These are phyloP conservation scores for Solanum pimpinellifolium DNA, from an alignment of 257 asterid species.

Conservation along the genomic window DNA sequence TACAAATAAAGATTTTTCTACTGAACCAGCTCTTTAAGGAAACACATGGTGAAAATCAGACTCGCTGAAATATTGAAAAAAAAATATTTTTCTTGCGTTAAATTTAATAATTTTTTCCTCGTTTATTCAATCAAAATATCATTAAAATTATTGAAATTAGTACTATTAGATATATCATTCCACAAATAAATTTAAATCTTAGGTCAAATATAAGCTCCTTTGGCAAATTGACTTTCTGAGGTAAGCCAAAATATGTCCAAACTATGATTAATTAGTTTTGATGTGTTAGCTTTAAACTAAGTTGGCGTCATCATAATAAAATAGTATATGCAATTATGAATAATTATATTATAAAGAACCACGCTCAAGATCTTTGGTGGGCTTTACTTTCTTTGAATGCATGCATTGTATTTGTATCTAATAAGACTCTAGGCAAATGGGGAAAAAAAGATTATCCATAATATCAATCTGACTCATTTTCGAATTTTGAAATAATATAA, in stretches of 20 bases:
- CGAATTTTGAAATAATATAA: neutral
- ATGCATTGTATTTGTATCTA: neutral
- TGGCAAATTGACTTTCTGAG: neutral
- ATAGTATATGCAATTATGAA: neutral
- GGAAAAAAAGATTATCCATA: neutral
- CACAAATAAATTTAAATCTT: neutral
- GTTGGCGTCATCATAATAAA: neutral
- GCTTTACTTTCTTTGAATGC: neutral
- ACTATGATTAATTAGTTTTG: neutral
- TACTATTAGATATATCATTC: neutral
- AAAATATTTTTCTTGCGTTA: neutral
- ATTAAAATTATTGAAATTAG: too few species aligned
- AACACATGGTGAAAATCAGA: too few species aligned
- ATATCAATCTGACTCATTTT: neutral
- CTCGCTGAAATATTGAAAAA: too few species aligned
- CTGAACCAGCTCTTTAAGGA: too few species aligned
- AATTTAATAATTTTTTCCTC: neutral
- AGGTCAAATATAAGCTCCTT: neutral
- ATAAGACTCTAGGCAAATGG: neutral
- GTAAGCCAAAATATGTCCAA: neutral
- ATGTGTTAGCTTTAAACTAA: neutral
- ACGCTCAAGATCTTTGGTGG: conserved; percentile 8
- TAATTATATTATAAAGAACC: neutral
- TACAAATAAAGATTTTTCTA: neutral
- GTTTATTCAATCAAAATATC: too few species aligned